phyloP scores from a whole-genome alignment of 495 filamentous ascomycete genomes.

The Aspergillus indologenus region DNA sequence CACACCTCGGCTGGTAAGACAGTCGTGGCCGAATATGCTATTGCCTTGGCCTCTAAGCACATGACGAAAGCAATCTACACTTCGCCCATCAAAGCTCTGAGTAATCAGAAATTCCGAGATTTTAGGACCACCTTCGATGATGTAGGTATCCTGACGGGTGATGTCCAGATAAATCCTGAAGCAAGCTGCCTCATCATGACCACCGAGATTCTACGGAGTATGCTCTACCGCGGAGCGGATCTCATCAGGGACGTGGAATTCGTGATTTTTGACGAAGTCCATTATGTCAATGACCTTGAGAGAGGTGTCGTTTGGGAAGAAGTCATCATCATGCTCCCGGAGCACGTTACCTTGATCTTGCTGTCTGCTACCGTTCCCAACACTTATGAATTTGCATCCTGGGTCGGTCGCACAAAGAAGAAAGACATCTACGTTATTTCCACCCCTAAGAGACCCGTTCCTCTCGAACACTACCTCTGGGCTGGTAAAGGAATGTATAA shows the following conservation, averaged over 20 bases:
- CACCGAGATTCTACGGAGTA: constrained; percentile 94
- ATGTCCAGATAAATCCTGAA: constrained; percentile 97
- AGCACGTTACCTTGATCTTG: constrained; percentile 91
- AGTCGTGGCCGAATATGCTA: constrained; percentile 96
- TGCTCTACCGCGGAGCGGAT: constrained; percentile 96
- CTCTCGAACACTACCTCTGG: constrained; percentile 95
- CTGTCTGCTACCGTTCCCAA: constrained; percentile 97
- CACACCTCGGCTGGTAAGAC: constrained; percentile 98
- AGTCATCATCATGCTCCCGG: constrained; percentile 98
- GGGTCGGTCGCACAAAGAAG: constrained; percentile 97
- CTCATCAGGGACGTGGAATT: constrained; percentile 97
- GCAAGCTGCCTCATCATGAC: constrained; percentile 99
- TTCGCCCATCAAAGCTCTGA: constrained; percentile 96
- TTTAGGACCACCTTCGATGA: constrained; percentile 88
- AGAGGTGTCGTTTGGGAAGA: constrained; percentile 99
- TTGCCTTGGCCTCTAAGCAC: constrained; percentile 89
- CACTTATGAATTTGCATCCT: constrained; percentile 95
- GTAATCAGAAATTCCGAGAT: constrained; percentile 97
- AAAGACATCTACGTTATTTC: constrained; percentile 99
- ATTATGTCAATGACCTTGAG: constrained; percentile 98
- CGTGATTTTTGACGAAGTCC: constrained; percentile 98
- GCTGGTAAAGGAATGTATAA: constrained; percentile 86
- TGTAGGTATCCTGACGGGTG: constrained; percentile 93
- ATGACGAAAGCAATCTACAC: constrained; percentile 99
- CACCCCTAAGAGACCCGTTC: constrained; percentile 90